phyloP scores from a whole-genome alignment of 2,329 filamentous ascomycete species.

The Aureobasidium uvarum region DNA sequence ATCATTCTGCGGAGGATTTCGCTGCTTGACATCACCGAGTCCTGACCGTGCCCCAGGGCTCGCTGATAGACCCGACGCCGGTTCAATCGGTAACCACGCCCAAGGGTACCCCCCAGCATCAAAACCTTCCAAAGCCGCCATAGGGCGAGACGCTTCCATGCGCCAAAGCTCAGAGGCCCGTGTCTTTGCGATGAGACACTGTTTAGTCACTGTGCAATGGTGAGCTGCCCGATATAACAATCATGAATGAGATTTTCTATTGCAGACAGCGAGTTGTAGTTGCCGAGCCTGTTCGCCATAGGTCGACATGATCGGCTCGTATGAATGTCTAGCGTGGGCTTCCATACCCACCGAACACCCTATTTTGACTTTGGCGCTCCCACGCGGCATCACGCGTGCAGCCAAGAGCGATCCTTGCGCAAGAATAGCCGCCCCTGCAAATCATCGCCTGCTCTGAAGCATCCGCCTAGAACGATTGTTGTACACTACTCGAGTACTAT shows the following conservation, averaged over 20 bases:
- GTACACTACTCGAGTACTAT: background rate
- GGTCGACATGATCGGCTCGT: background rate
- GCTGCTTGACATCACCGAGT: constrained; percentile 23
- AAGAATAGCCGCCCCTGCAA: constrained; percentile 23
- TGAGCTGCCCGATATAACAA: too few species aligned
- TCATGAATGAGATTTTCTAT: background rate
- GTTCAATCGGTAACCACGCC: constrained; percentile 14
- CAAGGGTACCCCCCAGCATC: background rate
- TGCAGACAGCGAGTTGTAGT: background rate
- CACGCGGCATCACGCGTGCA: constrained; percentile 19
- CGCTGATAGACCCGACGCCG: constrained; percentile 19
- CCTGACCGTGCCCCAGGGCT: constrained; percentile 10
- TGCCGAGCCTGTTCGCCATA: background rate
- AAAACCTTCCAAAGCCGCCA: constrained; percentile 8
- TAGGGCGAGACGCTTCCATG: constrained; percentile 18
- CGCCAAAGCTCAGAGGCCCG: background rate
- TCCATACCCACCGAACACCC: background rate
- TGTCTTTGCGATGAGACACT: background rate
- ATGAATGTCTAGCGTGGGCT: background rate
- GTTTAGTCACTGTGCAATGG: background rate
- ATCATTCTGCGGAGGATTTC: constrained; percentile 6
- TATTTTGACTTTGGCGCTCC: constrained; percentile 14
- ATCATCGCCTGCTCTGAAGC: constrained; percentile 2
- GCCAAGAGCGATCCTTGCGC: constrained; percentile 20
- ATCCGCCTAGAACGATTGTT: constrained; percentile 11